Base-by-base conservation (phyloP, 352 stramenopile species). In the Pythium inflatum region DNA sequence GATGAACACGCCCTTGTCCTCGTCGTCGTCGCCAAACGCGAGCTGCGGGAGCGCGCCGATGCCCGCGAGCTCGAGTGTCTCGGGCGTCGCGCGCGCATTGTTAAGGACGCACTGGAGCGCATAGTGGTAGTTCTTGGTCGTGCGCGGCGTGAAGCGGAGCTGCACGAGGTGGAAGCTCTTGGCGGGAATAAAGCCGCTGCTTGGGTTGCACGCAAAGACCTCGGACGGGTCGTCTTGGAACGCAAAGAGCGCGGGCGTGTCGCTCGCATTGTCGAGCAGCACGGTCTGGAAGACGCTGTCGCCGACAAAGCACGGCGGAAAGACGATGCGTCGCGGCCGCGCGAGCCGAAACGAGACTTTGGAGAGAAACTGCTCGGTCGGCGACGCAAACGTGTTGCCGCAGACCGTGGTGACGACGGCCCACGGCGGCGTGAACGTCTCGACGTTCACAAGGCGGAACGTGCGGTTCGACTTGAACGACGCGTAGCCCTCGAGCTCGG, bases 391-490 rank as follows among this genome's bases (percentile, higher is more conserved):
- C 8, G 92, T 97, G 77, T 98, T 96, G 24, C 93, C 95, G 31
- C 80, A 79, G 3, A 84, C 81, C 27, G 84, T 86, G 16, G 92
- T 59, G 6, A 88, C 73, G 1, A 98, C 43, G 48, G 81, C 95
- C 92, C 91, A 98, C 22, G 95, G 92, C 18, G 94, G 93, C 31
- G 90, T 93, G 45, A 98, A 94, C 20, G 91, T 97, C 36, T 91
- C 79, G 50, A 97, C 89, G 61, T 97, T 96, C 3, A 98, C 94
- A 30, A 98, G 84, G 8, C 94, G 90, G 63, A 98, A 98, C 14
- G 90, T 97, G 33, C 92, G 83, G 66, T 98, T 97, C 12, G 91
- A 97, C 62, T 98, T 97, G 69, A 97, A 97, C 22, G 88, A 91
- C 38, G 90, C 89, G 58, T 85, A 94, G 24, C 80, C 90, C 64